phyloP scores from a whole-genome alignment of 2,329 filamentous ascomycete genomes.

The Colletotrichum agaves region DNA sequence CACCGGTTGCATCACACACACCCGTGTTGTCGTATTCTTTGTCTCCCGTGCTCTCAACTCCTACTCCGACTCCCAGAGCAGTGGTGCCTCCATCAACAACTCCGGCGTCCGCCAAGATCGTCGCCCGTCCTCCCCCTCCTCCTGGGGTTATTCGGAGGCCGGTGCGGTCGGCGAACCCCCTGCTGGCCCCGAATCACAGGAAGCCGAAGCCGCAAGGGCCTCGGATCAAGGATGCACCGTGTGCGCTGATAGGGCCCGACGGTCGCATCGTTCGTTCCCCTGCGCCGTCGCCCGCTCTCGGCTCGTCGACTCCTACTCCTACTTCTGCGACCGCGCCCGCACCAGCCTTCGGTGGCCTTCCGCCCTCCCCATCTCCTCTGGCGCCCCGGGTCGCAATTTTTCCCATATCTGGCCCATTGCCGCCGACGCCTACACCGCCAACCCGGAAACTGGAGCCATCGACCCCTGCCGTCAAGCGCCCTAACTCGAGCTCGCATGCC shows the following conservation, averaged over 20 bases:
- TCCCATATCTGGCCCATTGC: neutral
- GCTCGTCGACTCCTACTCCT: neutral
- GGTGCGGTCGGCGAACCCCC: neutral
- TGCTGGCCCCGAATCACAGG: neutral
- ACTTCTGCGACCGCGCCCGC: neutral
- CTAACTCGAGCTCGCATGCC: neutral
- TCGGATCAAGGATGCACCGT: neutral
- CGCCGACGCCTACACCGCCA: neutral
- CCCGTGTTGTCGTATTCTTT: too few species aligned
- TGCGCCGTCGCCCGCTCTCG: neutral
- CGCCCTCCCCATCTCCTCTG: neutral
- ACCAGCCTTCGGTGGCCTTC: neutral
- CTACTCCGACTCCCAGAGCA: too few species aligned
- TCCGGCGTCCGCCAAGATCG: neutral
- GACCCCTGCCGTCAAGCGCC: neutral
- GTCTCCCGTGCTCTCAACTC: too few species aligned
- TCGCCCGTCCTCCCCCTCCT: neutral
- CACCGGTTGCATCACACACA: too few species aligned
- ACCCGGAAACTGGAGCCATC: neutral
- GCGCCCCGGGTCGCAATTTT: neutral
- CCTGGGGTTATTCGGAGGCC: neutral
- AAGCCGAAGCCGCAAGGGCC: neutral
- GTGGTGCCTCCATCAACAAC: too few species aligned
- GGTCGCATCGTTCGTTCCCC: neutral
- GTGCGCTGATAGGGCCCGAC: conserved; percentile 1